Evolutionary conservation across 495 filamentous ascomycete species (phyloP), one percentile per base, ranked within the genome.

Genomic region (Aspergillus haitiensis): DNA sequence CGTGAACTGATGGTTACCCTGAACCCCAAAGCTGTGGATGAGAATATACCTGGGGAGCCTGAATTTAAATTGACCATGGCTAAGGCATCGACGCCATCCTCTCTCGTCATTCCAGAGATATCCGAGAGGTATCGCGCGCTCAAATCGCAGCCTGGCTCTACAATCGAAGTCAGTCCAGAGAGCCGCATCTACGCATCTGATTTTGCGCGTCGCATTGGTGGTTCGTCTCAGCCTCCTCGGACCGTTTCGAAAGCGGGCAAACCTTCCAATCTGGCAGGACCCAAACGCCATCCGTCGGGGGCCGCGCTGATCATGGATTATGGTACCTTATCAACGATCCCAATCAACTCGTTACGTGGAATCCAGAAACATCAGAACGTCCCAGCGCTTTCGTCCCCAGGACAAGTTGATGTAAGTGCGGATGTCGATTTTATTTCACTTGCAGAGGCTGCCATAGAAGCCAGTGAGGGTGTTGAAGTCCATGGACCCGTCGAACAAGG

Each of bases 301-400:
- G 92, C 91, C 12, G 93, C 93, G 1, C 75, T 98, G 13, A 91
- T 98, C 62, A 83, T 98, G 58, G 94, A 98, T 75, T 98, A 98
- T 76, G 94, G 94, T 2, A 90, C 93, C 2, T 58, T 82, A 18
- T 77, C 82, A 51, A 88, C 88, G 0, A 86, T 97, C 49, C 94
- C 94, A 0, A 78, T 86, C 34, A 93, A 93, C 78, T 92, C 90
- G 0, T 80, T 98, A 10, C 89, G 94, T 32, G 94, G 94, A 11
- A 97, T 98, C 71, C 79, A 85, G 39, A 68, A 73, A 9, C 94
- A 98, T 72, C 68, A 75, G 11, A 82, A 74, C 12, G 88, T 94
- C 35, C 88, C 86, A 4, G 90, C 94, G 3, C 91, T 98, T 63
- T 75, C 79, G 4, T 75, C 78, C 8, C 89, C 94, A 0, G 94